phyloP scores from a whole-genome alignment of 2,329 filamentous ascomycete genomes.

The Phyllosticta citriasiana region DNA sequence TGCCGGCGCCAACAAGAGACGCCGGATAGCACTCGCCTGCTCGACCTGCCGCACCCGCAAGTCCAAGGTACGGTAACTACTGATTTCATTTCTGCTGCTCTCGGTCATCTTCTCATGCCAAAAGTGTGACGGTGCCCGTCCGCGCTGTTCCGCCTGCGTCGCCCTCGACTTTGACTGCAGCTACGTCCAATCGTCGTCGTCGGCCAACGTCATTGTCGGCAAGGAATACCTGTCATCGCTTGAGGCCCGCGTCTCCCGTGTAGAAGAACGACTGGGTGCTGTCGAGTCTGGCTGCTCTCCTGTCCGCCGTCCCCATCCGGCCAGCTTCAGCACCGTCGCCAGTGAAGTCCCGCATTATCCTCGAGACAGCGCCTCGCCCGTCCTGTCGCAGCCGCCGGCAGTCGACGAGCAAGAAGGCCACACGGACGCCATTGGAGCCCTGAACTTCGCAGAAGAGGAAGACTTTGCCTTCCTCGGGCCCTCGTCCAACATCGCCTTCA shows the following conservation, averaged over 20 bases:
- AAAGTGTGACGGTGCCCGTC: constrained; percentile 35
- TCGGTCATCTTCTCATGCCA: neutral
- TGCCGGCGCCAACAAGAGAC: constrained; percentile 19
- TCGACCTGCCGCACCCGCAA: constrained; percentile 30
- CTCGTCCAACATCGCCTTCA: constrained; percentile 35
- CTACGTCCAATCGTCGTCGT: constrained; percentile 29
- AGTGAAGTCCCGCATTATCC: neutral
- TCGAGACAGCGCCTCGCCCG: neutral
- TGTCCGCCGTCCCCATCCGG: neutral
- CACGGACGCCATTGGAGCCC: constrained; percentile 27
- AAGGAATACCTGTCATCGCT: constrained; percentile 23
- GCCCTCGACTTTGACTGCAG: constrained; percentile 35
- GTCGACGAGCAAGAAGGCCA: constrained; percentile 18
- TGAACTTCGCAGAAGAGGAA: constrained; percentile 28
- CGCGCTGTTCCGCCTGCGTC: constrained; percentile 33
- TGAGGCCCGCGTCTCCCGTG: neutral
- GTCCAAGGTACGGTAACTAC: constrained; percentile 17
- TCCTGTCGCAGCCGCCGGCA: neutral
- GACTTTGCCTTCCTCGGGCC: constrained; percentile 30
- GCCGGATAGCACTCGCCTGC: constrained; percentile 31
- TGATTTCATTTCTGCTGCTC: neutral
- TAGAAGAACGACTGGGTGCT: neutral
- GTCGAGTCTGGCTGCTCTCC: constrained; percentile 3
- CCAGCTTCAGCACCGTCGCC: neutral
- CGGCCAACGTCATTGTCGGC: constrained; percentile 30